Evolutionary conservation across 1,139 yeast genomes (phyloP).

Genomic region (Sugiyamaella xylanicola): DNA sequence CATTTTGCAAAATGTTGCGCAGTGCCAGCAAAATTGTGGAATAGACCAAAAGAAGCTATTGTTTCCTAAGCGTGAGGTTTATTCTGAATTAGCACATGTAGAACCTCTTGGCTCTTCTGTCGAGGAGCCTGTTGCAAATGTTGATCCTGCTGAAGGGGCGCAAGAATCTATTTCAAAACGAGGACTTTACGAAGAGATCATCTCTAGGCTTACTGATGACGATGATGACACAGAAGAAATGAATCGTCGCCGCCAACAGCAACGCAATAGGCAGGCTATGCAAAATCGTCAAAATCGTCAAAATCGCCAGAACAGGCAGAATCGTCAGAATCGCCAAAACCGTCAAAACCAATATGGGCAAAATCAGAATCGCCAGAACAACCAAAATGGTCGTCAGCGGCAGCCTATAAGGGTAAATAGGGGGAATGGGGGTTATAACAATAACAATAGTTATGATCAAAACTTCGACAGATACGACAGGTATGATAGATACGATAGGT

Average conservation of each 20-base stretch:
- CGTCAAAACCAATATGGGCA: conserved; percentile 5
- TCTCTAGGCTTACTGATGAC: conserved; percentile 16
- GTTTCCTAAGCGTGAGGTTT: background rate
- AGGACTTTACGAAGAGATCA: conserved; percentile 11
- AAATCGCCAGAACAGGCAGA: conserved; percentile 11
- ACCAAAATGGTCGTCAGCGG: background rate
- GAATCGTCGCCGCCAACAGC: conserved; percentile 7
- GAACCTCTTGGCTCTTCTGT: background rate
- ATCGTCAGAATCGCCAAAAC: conserved; percentile 9
- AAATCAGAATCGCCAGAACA: conserved; percentile 7
- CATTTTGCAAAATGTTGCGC: conserved; percentile 7
- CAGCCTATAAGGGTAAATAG: conserved; percentile 12
- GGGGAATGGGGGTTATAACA: background rate
- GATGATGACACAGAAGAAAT: conserved; percentile 6
- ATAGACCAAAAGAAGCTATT: background rate
- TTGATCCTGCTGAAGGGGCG: background rate
- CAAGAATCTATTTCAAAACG: background rate
- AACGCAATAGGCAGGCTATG: background rate
- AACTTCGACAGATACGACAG: conserved; percentile 7
- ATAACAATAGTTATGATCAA: background rate
- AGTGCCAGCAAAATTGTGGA: conserved; percentile 7
- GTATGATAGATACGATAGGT: background rate
- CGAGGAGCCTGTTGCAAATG: background rate
- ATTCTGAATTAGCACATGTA: background rate
- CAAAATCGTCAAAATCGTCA: conserved; percentile 8